Conservation (phyloP, 306 rosid genomes). For the Cotoneaster glaucophyllus region DNA sequence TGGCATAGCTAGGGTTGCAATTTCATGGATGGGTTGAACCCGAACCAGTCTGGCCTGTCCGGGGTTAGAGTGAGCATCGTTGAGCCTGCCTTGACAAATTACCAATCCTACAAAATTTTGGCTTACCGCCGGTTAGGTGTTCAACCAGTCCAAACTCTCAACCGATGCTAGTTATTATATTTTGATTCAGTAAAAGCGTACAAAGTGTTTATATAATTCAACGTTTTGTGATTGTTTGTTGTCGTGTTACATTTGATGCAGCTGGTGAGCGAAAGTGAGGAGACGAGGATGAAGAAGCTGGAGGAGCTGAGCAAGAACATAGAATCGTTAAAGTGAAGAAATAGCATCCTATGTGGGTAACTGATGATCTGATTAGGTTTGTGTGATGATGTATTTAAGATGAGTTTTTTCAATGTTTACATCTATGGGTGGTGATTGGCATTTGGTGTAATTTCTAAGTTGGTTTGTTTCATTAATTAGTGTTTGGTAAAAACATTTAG, state of each 20-base stretch:
- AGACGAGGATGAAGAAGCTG: conserved; percentile 93
- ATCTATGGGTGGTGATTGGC: conserved; percentile 67
- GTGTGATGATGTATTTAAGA: conserved; percentile 72
- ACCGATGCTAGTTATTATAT: too few species aligned
- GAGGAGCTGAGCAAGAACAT: conserved; percentile 90
- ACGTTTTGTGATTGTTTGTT: not conserved
- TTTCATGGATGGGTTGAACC: not conserved
- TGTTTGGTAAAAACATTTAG: conserved; percentile 32
- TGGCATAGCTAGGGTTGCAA: not conserved
- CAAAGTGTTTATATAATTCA: not conserved
- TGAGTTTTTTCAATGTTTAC: conserved; percentile 43
- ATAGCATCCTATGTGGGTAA: conserved; percentile 1
- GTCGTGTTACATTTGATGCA: conserved; percentile 9
- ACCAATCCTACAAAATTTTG: too few species aligned
- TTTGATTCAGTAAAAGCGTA: too few species aligned
- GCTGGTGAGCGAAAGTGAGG: conserved; percentile 72
- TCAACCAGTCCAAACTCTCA: too few species aligned
- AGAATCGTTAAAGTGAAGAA: conserved; percentile 48
- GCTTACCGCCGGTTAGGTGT: too few species aligned
- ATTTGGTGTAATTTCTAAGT: conserved; percentile 50
- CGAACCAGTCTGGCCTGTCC: too few species aligned
- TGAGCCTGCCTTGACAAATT: too few species aligned
- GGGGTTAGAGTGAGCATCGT: too few species aligned
- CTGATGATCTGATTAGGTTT: conserved; percentile 61
- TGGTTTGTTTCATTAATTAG: conserved; percentile 48